phyloP scores from a whole-genome alignment of 1,284 basidiomycete genomes.

The Acaromyces ingoldii region DNA sequence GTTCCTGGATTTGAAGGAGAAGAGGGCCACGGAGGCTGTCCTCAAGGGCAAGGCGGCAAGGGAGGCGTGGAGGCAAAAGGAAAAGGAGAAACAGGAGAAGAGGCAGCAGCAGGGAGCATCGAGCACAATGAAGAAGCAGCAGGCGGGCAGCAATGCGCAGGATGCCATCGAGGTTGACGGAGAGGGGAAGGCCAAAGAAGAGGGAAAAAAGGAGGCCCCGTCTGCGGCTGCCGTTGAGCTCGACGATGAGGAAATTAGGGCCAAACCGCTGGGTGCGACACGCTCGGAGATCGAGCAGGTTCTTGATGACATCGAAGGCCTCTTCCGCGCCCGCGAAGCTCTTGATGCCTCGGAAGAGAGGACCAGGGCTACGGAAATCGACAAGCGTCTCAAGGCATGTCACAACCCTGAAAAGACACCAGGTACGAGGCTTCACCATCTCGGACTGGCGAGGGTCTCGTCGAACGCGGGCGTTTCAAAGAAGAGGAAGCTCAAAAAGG shows the following conservation, averaged over 20 bases:
- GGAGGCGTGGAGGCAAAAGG: not conserved
- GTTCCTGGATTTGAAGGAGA: not conserved
- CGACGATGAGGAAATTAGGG: not conserved
- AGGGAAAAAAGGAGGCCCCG: not conserved
- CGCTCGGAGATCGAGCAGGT: too few species aligned
- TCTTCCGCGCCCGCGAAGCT: not conserved
- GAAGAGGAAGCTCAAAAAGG: not conserved
- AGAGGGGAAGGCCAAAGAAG: not conserved
- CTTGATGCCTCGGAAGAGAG: too few species aligned
- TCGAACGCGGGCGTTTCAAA: not conserved
- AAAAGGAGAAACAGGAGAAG: not conserved
- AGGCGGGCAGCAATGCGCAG: not conserved
- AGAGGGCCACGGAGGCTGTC: not conserved
- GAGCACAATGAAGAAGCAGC: not conserved
- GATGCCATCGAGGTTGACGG: not conserved
- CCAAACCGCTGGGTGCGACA: too few species aligned
- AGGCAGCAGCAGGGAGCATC: not conserved
- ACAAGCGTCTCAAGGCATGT: conserved; percentile 3
- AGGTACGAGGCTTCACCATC: not conserved
- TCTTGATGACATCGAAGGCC: not conserved
- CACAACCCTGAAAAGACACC: not conserved
- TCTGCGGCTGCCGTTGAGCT: not conserved
- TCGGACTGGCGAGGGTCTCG: not conserved
- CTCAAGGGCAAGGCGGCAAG: not conserved
- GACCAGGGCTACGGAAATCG: too few species aligned